These are phyloP conservation scores for Pseudogymnoascus sp. DNA, from an alignment of 2,329 filamentous ascomycete genomes.

Conservation along the genomic window DNA sequence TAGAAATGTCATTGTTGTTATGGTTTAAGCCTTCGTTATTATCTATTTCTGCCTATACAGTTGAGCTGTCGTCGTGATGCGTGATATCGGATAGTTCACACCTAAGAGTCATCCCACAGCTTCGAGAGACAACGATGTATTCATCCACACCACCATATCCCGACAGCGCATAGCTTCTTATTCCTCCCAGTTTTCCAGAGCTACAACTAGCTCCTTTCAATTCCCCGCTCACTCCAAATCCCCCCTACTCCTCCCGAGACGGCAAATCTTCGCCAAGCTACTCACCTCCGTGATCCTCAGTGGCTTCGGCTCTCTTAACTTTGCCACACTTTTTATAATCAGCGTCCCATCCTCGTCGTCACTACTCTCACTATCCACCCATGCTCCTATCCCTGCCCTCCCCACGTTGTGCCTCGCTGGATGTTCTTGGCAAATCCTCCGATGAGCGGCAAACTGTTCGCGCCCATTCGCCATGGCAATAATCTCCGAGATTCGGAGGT, in stretches of 20 bases:
- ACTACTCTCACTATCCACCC: not conserved
- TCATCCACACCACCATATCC: not conserved
- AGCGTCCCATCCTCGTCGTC: not conserved
- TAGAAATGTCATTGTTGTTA: not conserved
- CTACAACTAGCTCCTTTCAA: not conserved
- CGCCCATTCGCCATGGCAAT: not conserved
- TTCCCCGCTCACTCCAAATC: not conserved
- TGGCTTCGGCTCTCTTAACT: not conserved
- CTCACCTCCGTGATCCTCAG: not conserved
- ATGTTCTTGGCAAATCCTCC: not conserved
- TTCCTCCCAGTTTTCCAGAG: not conserved
- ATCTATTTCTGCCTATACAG: not conserved
- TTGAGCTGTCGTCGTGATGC: not conserved
- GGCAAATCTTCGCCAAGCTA: not conserved
- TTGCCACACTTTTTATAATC: not conserved
- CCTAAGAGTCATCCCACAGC: not conserved
- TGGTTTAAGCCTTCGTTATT: not conserved
- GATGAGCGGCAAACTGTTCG: not conserved
- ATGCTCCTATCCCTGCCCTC: not conserved
- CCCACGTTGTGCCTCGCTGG: not conserved
- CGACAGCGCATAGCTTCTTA: not conserved
- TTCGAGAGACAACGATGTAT: not conserved
- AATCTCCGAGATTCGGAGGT: not conserved
- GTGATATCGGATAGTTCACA: not conserved
- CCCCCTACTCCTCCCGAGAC: not conserved